These are phyloP conservation scores for Acanthamoeba triangularis DNA, from an alignment of 208 protist species.

Conservation along the genomic window DNA sequence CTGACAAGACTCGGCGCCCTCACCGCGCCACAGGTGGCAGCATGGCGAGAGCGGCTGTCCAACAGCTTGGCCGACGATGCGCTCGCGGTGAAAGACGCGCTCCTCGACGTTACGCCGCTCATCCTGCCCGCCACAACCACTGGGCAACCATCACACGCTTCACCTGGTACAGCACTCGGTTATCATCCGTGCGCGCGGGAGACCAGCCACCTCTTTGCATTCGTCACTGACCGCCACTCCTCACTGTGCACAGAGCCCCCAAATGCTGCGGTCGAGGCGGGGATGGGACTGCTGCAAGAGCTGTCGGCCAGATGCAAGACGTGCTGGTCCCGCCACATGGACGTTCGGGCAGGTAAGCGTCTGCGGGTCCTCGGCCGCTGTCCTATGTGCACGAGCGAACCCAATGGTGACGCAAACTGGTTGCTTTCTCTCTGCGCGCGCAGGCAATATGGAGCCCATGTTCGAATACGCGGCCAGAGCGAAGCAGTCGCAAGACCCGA, in stretches of 20 bases:
- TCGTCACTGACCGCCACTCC: neutral
- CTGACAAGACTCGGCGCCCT: neutral
- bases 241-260: neutral
- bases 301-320: neutral
- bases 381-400: neutral
- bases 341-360: neutral
- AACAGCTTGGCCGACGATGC: neutral
- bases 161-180: neutral
- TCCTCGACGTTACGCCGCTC: neutral
- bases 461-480: neutral
- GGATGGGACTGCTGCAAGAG: neutral
- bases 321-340: slow-evolving; percentile 7
- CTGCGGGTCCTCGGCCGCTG: neutral
- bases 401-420: neutral
- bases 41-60: neutral
- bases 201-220: neutral
- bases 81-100: neutral
- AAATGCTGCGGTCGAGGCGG: neutral
- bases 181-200: neutral
- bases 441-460: slow-evolving; percentile 31
- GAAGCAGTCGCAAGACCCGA: neutral
- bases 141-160: neutral
- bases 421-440: neutral
- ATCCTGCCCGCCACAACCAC: neutral
- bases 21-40: neutral